Base-by-base conservation (phyloP, 2,329 filamentous ascomycete genomes). In the Westerdykella aurantiaca region DNA sequence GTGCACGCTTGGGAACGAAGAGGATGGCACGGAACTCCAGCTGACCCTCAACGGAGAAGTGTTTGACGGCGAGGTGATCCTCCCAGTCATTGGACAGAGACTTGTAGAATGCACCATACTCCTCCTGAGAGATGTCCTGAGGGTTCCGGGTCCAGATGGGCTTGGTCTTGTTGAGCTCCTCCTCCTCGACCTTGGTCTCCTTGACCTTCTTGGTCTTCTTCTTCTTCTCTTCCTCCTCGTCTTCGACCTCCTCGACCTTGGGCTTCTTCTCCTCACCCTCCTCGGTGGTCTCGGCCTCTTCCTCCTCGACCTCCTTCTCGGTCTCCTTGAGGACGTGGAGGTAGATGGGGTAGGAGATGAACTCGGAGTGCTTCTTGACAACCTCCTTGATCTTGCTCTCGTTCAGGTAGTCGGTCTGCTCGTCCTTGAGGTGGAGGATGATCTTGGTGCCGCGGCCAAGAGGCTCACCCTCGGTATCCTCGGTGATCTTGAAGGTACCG, bases 281-380 rank as follows among this genome's bases (percentile, higher is more conserved):
- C 38, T 58, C 54, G 31, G 43, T 40, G 56, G 86, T 83, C 62
- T 83, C 80, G 55, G 80, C 83, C 69, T 90, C 88, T 80, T 97
- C 91, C 70, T 97, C 93, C 54, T 91, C 91, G 53, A 97, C 89
- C 80, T 98, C 93, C 66, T 81, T 96, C 87, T 98, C 93, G 57
- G 85, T 90, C 87, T 98, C 93, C 86, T 98, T 98, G 72, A 86
- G 76, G 68, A 98, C 90, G 79, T 98, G 93, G 60, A 98, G 91
- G 82, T 96, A 98, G 85, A 98, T 98, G 69, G 93, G 93, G 82
- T 98, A 98, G 41, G 93, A 97, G 80, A 98, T 98, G 82, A 98
- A 98, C 80, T 98, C 93, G 70, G 93, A 97, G 86, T 98, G 93
- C 88, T 98, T 98, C 89, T 97, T 97, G 81, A 98, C 90, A 58